phyloP scores from a whole-genome alignment of 2,329 filamentous ascomycete species.

The Aspergillus luchuensis region DNA sequence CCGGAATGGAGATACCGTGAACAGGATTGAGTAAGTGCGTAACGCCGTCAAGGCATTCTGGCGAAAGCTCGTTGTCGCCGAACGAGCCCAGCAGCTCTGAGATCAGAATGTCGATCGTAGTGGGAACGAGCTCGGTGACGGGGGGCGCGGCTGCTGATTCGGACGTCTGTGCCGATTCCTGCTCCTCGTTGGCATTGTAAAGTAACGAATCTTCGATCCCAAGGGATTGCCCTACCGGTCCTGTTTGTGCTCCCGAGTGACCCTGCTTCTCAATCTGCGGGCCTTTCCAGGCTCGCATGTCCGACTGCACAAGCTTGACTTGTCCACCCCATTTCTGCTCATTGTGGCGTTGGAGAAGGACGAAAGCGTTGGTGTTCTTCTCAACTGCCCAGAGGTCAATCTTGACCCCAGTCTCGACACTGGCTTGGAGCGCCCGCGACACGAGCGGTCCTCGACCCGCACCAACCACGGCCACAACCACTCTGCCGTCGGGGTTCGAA shows the following conservation, averaged over 20 bases:
- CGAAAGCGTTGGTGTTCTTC: slow-evolving; percentile 97
- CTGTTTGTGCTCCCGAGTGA: slow-evolving; percentile 15
- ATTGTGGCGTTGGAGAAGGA: slow-evolving; percentile 87
- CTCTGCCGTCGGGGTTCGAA: slow-evolving; percentile 67
- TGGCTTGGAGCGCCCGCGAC: slow-evolving; percentile 80
- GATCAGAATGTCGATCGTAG: slow-evolving; percentile 78
- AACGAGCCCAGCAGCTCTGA: slow-evolving; percentile 93
- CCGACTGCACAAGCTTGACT: slow-evolving; percentile 88
- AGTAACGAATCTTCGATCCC: slow-evolving; percentile 33
- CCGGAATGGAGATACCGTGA: slow-evolving; percentile 89
- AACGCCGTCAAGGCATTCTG: slow-evolving; percentile 94
- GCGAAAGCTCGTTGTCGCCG: slow-evolving; percentile 93
- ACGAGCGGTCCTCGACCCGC: slow-evolving; percentile 92
- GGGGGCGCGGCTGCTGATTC: slow-evolving; percentile 46
- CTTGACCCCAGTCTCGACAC: slow-evolving; percentile 70
- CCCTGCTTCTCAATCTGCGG: slow-evolving; percentile 50
- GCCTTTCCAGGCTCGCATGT: slow-evolving; percentile 96
- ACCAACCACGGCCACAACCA: slow-evolving; percentile 89
- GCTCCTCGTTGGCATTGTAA: slow-evolving; percentile 34
- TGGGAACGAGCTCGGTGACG: slow-evolving; percentile 34
- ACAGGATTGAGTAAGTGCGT: slow-evolving; percentile 80
- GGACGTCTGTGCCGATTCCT: slow-evolving; percentile 37
- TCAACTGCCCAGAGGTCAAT: slow-evolving; percentile 91
- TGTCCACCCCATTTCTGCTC: slow-evolving; percentile 74
- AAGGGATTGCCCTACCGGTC: slow-evolving; percentile 38